A percentile compares a stretch with the other conserved stretches of the same genome.
phyloP scores from a whole-genome alignment of 2,329 filamentous ascomycete genomes.

The Stromatinia cepivora region DNA sequence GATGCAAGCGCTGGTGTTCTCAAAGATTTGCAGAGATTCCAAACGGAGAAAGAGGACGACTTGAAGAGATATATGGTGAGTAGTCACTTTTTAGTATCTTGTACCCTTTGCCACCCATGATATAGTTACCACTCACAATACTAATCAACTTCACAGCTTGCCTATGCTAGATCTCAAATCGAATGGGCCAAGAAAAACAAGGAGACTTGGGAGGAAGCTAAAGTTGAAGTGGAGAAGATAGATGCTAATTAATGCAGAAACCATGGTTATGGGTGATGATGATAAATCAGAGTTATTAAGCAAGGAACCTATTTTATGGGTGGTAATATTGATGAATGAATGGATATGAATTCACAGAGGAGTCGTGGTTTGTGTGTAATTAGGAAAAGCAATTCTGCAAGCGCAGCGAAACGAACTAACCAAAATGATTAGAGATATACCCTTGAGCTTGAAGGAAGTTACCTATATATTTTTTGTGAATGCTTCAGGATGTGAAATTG shows the following conservation, averaged over 20 bases:
- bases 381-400: slow-evolving; percentile 9
- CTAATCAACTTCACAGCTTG: slow-evolving; percentile 52
- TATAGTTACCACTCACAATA: neutral
- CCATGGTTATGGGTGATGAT: neutral
- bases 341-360: slow-evolving; percentile 11
- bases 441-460: neutral
- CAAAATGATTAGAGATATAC: slow-evolving; percentile 21
- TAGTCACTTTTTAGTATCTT: slow-evolving; percentile 28
- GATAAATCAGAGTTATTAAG: neutral
- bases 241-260: slow-evolving; percentile 43
- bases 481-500: neutral
- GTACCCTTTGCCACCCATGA: neutral
- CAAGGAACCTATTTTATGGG: slow-evolving; percentile 25
- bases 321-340: slow-evolving; percentile 21
- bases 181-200: slow-evolving; percentile 74
- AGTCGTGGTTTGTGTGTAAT: slow-evolving; percentile 7
- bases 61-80: slow-evolving; percentile 92
- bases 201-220: slow-evolving; percentile 72
- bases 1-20: slow-evolving; percentile 88
- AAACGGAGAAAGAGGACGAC: slow-evolving; percentile 93
- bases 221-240: slow-evolving; percentile 69
- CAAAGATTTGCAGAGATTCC: slow-evolving; percentile 88
- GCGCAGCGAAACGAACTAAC: neutral
- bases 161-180: slow-evolving; percentile 70
- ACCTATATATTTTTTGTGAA: no score